Evolutionary conservation across 345 rosid genomes (phyloP).

Genomic region (Gossypium rotundifolium): DNA sequence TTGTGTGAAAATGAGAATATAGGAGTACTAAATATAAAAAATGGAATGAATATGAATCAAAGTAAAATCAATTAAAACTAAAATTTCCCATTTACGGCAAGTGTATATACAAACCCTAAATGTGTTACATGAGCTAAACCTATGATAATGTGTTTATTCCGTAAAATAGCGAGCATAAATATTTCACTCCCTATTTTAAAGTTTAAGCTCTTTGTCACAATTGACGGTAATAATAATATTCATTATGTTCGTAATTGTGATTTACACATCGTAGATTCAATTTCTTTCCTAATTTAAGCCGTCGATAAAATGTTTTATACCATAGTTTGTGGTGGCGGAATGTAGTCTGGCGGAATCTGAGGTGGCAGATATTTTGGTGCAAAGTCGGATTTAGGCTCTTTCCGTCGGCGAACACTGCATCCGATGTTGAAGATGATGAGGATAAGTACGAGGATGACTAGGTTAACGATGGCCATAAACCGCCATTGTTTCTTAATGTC

Average conservation of each 20-base stretch:
- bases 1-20: too few species aligned
- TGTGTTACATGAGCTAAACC: not conserved
- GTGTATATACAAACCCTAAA: too few species aligned
- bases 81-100: not conserved
- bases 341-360: too few species aligned
- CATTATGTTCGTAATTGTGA: not conserved
- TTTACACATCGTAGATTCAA: too few species aligned
- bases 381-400: not conserved
- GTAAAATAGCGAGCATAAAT: too few species aligned
- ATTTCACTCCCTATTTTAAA: not conserved
- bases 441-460: constrained; percentile 5
- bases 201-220: not conserved
- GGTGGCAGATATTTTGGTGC: too few species aligned
- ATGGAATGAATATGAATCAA: too few species aligned
- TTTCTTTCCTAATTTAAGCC: not conserved
- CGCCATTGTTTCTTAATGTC: constrained; percentile 25
- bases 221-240: not conserved
- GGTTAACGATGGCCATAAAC: constrained; percentile 15
- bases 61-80: not conserved
- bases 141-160: not conserved
- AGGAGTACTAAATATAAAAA: too few species aligned
- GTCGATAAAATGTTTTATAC: not conserved
- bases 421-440: constrained; percentile 17
- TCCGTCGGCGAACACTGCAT: constrained; percentile 22
- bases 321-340: too few species aligned